These are phyloP conservation scores for Choanephora cucurbitarum DNA, from an alignment of 371 early-diverging fungal species.

Conservation along the genomic window DNA sequence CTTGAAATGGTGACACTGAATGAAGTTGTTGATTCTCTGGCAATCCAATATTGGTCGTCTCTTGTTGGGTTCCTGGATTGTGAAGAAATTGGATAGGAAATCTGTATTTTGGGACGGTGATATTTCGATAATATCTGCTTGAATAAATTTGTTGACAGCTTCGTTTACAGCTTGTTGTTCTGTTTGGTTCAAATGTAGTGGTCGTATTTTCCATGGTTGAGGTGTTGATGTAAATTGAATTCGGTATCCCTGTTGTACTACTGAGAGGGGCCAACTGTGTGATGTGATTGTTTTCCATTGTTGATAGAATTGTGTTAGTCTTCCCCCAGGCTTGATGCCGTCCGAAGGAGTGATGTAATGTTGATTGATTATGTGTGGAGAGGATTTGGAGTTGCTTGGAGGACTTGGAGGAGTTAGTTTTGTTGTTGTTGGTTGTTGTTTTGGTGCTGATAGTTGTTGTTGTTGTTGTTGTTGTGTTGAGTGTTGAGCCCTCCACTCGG, in stretches of 20 bases:
- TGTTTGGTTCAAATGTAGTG: neutral
- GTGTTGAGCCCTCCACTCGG: neutral
- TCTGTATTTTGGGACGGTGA: neutral
- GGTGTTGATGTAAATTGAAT: slow-evolving; percentile 1
- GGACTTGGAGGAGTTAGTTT: too few relatives aligned
- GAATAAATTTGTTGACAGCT: neutral
- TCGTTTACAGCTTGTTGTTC: slow-evolving; percentile 5
- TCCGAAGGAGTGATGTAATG: slow-evolving; percentile 3
- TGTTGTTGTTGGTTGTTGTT: slow-evolving; percentile 1
- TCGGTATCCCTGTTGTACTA: slow-evolving; percentile 8
- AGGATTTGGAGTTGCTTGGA: too few relatives aligned
- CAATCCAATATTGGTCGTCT: too few relatives aligned
- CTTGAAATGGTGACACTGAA: too few relatives aligned
- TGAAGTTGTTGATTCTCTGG: too few relatives aligned
- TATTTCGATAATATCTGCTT: slow-evolving; percentile 4
- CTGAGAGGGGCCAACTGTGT: slow-evolving; percentile 7
- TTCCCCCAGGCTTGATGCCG: slow-evolving; percentile 10
- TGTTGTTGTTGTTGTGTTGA: neutral
- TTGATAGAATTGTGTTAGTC: neutral
- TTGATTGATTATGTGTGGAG: neutral
- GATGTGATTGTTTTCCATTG: slow-evolving; percentile 1
- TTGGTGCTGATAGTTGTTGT: neutral
- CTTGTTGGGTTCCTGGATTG: too few relatives aligned
- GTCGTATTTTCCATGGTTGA: slow-evolving; percentile 1
- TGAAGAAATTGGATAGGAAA: slow-evolving; percentile 7